phyloP scores from a whole-genome alignment of 768 basidiomycete genomes.

The Leccinum aurantiacum region DNA sequence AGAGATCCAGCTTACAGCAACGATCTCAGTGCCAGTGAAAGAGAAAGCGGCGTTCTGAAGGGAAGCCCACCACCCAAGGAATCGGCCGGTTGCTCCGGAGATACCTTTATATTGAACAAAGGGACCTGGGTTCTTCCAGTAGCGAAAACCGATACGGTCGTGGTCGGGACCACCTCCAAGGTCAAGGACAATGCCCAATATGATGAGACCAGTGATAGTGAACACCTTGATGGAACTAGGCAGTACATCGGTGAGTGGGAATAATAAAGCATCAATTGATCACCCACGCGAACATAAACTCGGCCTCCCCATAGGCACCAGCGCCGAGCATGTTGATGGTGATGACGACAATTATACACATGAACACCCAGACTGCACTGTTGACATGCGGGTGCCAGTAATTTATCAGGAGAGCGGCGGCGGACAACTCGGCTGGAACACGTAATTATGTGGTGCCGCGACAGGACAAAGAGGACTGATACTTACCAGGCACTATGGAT shows the following conservation, averaged over 20 bases:
- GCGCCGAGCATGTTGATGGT: background rate
- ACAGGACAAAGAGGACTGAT: background rate
- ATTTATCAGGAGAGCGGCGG: background rate
- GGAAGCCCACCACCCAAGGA: background rate
- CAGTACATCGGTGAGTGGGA: background rate
- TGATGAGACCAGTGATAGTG: background rate
- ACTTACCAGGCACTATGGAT: background rate
- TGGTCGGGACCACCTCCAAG: background rate
- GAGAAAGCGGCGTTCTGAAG: background rate
- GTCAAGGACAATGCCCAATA: background rate
- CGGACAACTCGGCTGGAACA: background rate
- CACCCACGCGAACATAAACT: background rate
- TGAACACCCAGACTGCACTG: background rate
- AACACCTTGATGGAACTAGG: background rate
- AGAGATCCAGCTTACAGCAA: background rate
- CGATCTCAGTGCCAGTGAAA: background rate
- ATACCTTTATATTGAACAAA: background rate
- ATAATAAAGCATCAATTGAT: background rate
- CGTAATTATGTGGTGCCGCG: background rate
- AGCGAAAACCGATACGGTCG: background rate
- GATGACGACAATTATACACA: background rate
- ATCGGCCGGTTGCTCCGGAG: background rate
- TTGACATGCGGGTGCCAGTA: background rate
- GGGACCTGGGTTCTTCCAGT: background rate
- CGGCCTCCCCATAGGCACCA: background rate